phyloP scores from a whole-genome alignment of 305 asterid species.

The Salvia sclarea region DNA sequence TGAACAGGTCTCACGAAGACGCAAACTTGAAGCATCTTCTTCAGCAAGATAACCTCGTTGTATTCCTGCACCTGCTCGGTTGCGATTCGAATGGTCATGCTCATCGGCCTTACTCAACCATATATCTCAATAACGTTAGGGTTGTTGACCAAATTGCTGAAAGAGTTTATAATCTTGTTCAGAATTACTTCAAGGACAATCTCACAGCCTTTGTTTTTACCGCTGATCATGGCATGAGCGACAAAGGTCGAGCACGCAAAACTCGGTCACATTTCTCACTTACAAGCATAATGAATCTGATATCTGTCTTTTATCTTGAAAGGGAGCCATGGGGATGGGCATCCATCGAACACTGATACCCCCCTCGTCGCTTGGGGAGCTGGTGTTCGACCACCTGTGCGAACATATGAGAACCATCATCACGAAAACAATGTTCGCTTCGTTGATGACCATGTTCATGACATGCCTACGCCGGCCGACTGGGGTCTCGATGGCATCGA shows the following conservation, averaged over 20 bases:
- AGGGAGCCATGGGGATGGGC: conserved; percentile 99
- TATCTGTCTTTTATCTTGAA: conserved; percentile 33
- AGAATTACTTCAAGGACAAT: conserved; percentile 84
- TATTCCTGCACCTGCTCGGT: conserved; percentile 90
- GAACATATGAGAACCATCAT: conserved; percentile 47
- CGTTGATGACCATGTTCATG: conserved; percentile 87
- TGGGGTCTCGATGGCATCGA: conserved; percentile 93
- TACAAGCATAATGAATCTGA: conserved; percentile 24
- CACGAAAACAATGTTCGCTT: conserved; percentile 52
- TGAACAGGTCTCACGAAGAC: conserved; percentile 81
- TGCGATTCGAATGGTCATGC: conserved; percentile 99
- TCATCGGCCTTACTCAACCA: conserved; percentile 90
- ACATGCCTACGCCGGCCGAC: conserved; percentile 78
- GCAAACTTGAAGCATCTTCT: conserved; percentile 72
- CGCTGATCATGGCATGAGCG: conserved; percentile 99
- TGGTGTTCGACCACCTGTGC: conserved; percentile 66
- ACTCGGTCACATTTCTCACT: conserved; percentile 17
- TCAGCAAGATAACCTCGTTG: conserved; percentile 81
- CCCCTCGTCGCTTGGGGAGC: conserved; percentile 99
- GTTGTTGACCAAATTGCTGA: conserved; percentile 96
- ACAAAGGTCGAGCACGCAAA: conserved; percentile 65
- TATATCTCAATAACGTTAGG: conserved; percentile 95
- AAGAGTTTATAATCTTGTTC: conserved; percentile 90
- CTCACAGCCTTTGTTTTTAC: conserved; percentile 84
- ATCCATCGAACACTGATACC: conserved; percentile 91